Conservation (phyloP, 495 filamentous ascomycete genomes). For the Neurospora sp. region DNA sequence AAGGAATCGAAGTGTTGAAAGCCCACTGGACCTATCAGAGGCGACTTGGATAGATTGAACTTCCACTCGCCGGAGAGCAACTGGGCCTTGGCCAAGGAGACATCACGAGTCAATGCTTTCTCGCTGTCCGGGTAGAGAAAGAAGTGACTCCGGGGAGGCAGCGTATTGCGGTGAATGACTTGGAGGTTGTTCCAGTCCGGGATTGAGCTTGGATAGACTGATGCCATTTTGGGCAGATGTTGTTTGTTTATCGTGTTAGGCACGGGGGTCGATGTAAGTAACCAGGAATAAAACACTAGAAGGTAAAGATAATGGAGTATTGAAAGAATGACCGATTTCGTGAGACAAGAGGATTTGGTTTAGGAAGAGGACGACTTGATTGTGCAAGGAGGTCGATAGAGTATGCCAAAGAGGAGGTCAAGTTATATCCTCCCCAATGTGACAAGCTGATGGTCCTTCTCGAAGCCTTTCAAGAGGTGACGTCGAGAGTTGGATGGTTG, state of each 20-base stretch:
- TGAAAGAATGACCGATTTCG: too few species aligned
- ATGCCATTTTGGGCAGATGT: neutral
- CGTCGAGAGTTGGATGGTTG: neutral
- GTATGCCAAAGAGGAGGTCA: neutral
- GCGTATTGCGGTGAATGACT: constrained; percentile 53
- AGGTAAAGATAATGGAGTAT: too few species aligned
- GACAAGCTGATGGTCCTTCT: neutral
- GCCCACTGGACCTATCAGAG: constrained; percentile 35
- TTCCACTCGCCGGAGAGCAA: constrained; percentile 49
- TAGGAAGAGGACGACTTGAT: neutral
- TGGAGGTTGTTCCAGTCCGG: constrained; percentile 53
- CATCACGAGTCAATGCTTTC: constrained; percentile 24
- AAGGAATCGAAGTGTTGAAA: constrained; percentile 23
- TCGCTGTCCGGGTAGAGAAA: constrained; percentile 33
- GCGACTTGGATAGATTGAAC: constrained; percentile 44
- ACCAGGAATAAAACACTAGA: neutral
- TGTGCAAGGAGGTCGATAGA: neutral
- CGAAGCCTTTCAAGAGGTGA: neutral
- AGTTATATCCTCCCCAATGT: neutral
- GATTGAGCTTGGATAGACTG: constrained; percentile 7
- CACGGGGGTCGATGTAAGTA: neutral
- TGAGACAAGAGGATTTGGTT: neutral
- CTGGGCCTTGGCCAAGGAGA: constrained; percentile 25
- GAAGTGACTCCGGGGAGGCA: constrained; percentile 53
- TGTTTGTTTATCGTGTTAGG: neutral